These are phyloP conservation scores for Fusarium marasasianum DNA, from an alignment of 2,329 filamentous ascomycete species.

Conservation along the genomic window DNA sequence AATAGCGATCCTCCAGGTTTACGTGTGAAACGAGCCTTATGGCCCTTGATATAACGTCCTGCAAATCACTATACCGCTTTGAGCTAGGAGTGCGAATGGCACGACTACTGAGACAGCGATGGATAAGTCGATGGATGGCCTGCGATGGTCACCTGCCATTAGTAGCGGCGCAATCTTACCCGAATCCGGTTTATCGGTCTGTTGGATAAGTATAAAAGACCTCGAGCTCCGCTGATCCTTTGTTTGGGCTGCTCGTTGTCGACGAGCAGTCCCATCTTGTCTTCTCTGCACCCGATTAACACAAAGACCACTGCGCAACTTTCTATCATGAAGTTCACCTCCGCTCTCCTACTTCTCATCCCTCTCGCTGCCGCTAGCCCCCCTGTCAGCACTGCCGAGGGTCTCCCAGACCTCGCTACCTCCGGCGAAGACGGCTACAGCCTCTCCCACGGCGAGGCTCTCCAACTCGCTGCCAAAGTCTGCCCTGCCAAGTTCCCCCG, in stretches of 20 bases:
- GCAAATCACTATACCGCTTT: rapidly evolving
- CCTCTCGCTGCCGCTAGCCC: not conserved
- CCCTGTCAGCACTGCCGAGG: constrained; percentile 2
- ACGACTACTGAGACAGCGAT: rapidly evolving
- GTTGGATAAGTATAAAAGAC: not conserved
- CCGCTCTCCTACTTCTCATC: not conserved
- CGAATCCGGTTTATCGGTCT: not conserved
- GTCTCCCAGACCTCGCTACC: constrained; percentile 10
- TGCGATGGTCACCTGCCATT: not conserved
- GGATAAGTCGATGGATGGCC: too few species aligned
- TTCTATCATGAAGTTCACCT: not conserved
- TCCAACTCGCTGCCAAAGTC: constrained; percentile 1
- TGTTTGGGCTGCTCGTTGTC: rapidly evolving
- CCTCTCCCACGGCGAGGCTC: not conserved
- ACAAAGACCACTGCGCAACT: too few species aligned
- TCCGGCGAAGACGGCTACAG: not conserved
- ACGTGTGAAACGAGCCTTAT: not conserved
- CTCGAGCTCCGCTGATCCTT: rapidly evolving
- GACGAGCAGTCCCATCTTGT: not conserved
- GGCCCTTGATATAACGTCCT: not conserved
- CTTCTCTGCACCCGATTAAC: too few species aligned
- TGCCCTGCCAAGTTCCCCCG: constrained; percentile 23
- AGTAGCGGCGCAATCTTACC: not conserved
- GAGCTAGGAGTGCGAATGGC: not conserved
- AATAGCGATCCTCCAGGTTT: rapidly evolving